These are phyloP conservation scores for Marsdenia floribunda DNA, from an alignment of 257 asterid species.

Conservation along the genomic window DNA sequence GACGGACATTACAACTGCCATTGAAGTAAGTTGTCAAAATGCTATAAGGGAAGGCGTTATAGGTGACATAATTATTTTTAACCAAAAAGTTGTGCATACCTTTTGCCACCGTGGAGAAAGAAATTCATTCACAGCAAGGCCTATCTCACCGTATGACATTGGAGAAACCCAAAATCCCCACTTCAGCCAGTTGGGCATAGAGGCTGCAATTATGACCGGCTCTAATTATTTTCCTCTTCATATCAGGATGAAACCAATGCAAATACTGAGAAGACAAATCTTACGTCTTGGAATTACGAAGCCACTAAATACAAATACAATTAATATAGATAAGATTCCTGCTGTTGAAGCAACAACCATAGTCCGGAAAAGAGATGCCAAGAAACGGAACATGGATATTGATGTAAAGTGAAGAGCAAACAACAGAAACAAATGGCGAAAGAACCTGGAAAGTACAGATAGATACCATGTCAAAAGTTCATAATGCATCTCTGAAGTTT, in stretches of 20 bases:
- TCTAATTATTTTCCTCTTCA: not conserved
- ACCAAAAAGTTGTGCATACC: constrained; percentile 16
- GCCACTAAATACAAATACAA: constrained; percentile 42
- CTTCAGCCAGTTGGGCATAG: constrained; percentile 58
- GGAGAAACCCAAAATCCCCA: constrained; percentile 82
- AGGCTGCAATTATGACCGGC: constrained; percentile 39
- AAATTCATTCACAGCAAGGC: constrained; percentile 59
- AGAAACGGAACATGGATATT: constrained; percentile 54
- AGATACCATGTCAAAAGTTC: not conserved
- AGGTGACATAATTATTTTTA: no score
- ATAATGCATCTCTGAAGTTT: not conserved
- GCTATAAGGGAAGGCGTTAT: not conserved
- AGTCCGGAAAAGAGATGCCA: constrained; percentile 46
- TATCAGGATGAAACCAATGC: no score
- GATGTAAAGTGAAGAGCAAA: constrained; percentile 51
- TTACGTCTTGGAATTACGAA: constrained; percentile 56
- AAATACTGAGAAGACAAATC: not conserved
- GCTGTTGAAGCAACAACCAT: constrained; percentile 43
- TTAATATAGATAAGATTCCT: constrained; percentile 33
- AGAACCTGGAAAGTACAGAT: constrained; percentile 35
- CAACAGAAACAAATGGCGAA: constrained; percentile 37
- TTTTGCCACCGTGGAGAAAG: constrained; percentile 65
- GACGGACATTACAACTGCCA: not conserved
- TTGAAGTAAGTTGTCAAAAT: not conserved
- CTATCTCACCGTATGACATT: constrained; percentile 61